Evolutionary conservation across 2,329 filamentous ascomycete genomes (phyloP).

Genomic region (Paraconiothyrium brasiliense): DNA sequence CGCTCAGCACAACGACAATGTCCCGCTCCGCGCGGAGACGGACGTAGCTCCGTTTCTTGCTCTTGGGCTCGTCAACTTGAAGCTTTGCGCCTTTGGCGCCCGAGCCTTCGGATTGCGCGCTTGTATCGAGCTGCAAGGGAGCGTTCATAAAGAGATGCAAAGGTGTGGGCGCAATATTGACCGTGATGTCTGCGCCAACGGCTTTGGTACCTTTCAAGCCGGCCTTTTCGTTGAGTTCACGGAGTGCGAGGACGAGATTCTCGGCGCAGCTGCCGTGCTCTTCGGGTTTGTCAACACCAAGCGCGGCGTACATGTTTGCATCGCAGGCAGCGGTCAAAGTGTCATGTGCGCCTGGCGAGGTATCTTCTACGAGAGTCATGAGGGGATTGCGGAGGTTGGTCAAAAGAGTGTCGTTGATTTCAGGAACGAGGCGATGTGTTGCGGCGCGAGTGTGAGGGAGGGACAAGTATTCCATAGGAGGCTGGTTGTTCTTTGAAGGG

Average conservation of each 20-base stretch:
- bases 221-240: conserved; percentile 58
- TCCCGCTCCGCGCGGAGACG: conserved; percentile 48
- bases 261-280: conserved; percentile 60
- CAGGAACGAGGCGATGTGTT: conserved; percentile 53
- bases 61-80: conserved; percentile 42
- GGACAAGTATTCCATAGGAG: conserved; percentile 59
- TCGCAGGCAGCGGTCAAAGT: conserved; percentile 60
- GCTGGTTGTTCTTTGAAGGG: conserved; percentile 42
- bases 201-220: conserved; percentile 58
- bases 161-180: conserved; percentile 58
- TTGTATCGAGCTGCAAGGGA: conserved; percentile 31
- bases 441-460: conserved; percentile 56
- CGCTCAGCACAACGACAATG: conserved; percentile 49
- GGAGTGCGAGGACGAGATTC: conserved; percentile 59
- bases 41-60: conserved; percentile 47
- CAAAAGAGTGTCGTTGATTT: conserved; percentile 54
- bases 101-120: conserved; percentile 23
- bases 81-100: conserved; percentile 44
- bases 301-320: conserved; percentile 52
- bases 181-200: conserved; percentile 58
- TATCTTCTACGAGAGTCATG: conserved; percentile 58
- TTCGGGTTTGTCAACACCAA: conserved; percentile 56
- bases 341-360: conserved; percentile 55
- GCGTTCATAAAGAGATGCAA: conserved; percentile 56
- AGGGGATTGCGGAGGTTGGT: conserved; percentile 59